Evolutionary conservation across 1,284 basidiomycete species (phyloP).

Genomic region (Abortiporus biennis): DNA sequence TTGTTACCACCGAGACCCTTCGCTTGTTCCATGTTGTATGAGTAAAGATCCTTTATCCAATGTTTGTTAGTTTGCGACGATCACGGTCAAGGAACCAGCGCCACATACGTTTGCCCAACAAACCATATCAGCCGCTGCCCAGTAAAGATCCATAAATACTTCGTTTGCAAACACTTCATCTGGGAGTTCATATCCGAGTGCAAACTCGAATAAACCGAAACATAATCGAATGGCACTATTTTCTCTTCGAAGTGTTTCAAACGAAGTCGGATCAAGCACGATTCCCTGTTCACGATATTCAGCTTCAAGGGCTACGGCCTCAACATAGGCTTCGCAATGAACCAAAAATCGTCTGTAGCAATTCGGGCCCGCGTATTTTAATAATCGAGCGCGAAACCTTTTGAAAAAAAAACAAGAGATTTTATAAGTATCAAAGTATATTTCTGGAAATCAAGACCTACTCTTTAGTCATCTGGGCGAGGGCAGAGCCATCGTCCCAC

Average conservation of each 20-base stretch:
- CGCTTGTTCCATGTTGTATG: conserved; percentile 35
- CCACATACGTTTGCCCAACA: conserved; percentile 35
- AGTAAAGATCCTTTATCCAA: conserved; percentile 33
- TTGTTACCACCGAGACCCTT: conserved; percentile 33
- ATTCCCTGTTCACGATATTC: conserved; percentile 26
- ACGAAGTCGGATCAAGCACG: conserved; percentile 26
- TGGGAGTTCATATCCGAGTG: conserved; percentile 33
- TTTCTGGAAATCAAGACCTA: too few relatives aligned
- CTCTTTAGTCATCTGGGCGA: conserved; percentile 31
- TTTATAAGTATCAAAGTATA: conserved; percentile 4
- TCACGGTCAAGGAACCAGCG: background rate
- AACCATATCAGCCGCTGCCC: conserved; percentile 35
- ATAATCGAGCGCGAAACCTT: conserved; percentile 49
- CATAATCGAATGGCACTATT: conserved; percentile 34
- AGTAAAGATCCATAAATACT: conserved; percentile 28
- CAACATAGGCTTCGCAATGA: conserved; percentile 28
- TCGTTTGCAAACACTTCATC: conserved; percentile 30
- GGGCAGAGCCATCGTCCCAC: conserved; percentile 28
- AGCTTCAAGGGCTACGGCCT: conserved; percentile 30
- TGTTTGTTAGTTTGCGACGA: background rate
- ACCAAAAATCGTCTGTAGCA: conserved; percentile 32
- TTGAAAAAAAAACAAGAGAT: too few relatives aligned
- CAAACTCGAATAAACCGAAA: conserved; percentile 33
- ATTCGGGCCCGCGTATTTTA: conserved; percentile 36
- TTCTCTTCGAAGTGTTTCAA: conserved; percentile 30